Evolutionary conservation across 441 rosid genomes (phyloP), one percentile per base, ranked within the genome.

Genomic region (Adansonia grandidieri): DNA sequence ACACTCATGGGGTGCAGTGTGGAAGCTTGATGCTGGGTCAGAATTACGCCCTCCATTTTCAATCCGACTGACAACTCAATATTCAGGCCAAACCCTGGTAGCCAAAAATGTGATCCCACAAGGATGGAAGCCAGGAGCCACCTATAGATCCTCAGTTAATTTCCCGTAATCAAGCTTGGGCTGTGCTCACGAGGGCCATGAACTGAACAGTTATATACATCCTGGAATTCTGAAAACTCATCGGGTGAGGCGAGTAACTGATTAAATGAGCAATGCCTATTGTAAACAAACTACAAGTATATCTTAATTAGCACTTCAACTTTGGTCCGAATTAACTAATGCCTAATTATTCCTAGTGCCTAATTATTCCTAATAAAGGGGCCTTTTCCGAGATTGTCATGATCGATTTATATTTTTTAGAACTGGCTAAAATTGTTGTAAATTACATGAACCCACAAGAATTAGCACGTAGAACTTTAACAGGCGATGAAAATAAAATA

Each of bases 1-100:
- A 68, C 90, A 85, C 10, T 86, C 87, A 1, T 89, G 90, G 90
- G 92, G 89, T 1, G 90, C 89, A 1, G 84, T 78, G 1, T 87
- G 92, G 92, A 89, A 89, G 86, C 86, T 87, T 1, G 83, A 87
- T 14, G 84, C 87, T 0, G 86, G 86, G 1, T 19, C 79, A 11
- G 82, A 78, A 13, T 13, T 88, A 53, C 78, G 69, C 10, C 80
- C 88, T 6, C 90, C 91, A 6, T 77, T 88, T 50, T 87, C 91
- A 8, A 19, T 85, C 45, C 71, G 75, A 13, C 62, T 85, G 75
- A 83, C 78, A 7, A 81, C 91, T 0, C 79, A 50, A 45, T 80
- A 82, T 8, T 85, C 90, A 0, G 78, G 83, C 20, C 57, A 84
- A 57, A 77, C 85, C 14, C 51, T 87, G 11, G 87, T 82, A n/a